Base-by-base conservation (phyloP, 2,329 filamentous ascomycete species). In the Colletotrichum noveboracense region DNA sequence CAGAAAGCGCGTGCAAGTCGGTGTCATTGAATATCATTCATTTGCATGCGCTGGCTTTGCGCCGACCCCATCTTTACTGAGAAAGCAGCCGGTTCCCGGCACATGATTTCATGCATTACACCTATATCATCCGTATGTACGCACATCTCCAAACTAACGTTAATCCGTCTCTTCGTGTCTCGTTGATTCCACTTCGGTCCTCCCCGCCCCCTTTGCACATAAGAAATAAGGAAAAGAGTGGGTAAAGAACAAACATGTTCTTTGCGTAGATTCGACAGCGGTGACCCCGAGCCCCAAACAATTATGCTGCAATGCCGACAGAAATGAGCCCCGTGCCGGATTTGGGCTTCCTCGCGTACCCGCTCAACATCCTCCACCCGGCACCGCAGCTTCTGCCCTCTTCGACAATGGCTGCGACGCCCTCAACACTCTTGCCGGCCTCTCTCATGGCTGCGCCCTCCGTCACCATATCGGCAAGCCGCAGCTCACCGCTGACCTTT, bases 401-500 rank as follows among this genome's bases (percentile, higher is more conserved):
- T 82, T 94, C 91, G 66, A 94, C 85, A 38, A 93, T 87, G 52
- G 88, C 88, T 34, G 91, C 88, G 8, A 93, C 89, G 28, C 89
- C 90, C 34, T 92, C 90, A 65, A 93, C 87, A 79, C 89, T 90
- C 82, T 90, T 90, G 75, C 88, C 90, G 9, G 91, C 91, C 84
- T 91, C 88, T 70, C 85, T 83, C 83, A 91, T 88, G 64, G 89
- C 87, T 60, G 86, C 83, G 26, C 89, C 86, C 12, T 89, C 83
- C 48, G 87, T 88, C 34, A 89, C 88, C 6, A 86, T 91, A 79
- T 91, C 89, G 6, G 85, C 85, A 28, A 92, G 87, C 13, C 90
- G 84, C 76, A 89, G 84, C 82, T 95, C 93, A 30, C 94, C 94
- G 81, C 95, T 88, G 6, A 88, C 88, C 84, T 91, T 97, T 87